Base-by-base conservation (phyloP, 805 yeast species). In the Teunomyces cretensis region DNA sequence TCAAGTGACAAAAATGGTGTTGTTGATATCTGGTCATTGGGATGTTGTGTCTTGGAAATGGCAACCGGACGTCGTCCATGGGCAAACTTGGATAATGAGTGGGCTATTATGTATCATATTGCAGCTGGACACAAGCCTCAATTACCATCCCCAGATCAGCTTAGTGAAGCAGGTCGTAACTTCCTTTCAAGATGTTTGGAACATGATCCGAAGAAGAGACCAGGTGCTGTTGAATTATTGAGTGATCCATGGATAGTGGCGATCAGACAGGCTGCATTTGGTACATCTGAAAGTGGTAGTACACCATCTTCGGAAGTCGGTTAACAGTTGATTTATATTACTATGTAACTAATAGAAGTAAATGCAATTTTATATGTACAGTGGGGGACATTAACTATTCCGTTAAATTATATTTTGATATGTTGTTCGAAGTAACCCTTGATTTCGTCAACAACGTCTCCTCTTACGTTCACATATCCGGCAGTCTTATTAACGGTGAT, bases 91-190 rank as follows among this genome's bases (percentile, higher is more conserved):
- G 99, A 94, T 58, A 94, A 94, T 60, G 98, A 92, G 61, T 94
- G 95, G 95, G 97, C 98, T 1, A 88, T 94, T 42, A 92, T 94
- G 98, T 94, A 91, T 60, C 97, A 89, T 62, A 94, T 94, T 58
- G 98, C 97, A 0, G 95, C 96, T 2, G 96, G 97, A 1, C 94
- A 88, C 60, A 75, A 81, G 47, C 99, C 99, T 0, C 89, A 80
- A 55, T 72, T 92, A 43, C 99, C 99, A 4, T 63, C 81, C 0
- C 66, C 75, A 1, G 94, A 86, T 48, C 96, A 89, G 64, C 70
- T 94, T 43, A 83, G 94, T 53, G 77, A 74, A 12, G 79, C 74
- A 11, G 98, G 99, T 13, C 76, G 73, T 41, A 72, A 72, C 16
- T 91, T 94, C 62, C 66, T 94, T 52, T 72, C 80, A 11, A 76